Percentiles rank a stretch among this genome's conserved stretches.
Conservation (phyloP, 495 filamentous ascomycete genomes). For the Xylaria curta region DNA sequence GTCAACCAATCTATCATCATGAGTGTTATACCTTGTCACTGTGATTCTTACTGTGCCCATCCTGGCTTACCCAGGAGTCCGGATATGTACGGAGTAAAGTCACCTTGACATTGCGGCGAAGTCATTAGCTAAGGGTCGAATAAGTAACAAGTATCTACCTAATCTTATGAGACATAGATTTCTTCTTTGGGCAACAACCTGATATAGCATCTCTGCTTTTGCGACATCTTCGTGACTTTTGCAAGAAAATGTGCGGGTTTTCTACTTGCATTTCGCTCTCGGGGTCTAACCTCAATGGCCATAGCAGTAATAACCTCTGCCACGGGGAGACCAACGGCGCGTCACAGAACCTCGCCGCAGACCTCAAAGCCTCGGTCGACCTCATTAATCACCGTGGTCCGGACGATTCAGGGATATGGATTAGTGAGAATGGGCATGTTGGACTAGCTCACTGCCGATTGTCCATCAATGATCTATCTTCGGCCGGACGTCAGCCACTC, state of each 20-base stretch:
- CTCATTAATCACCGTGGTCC: conserved; percentile 56
- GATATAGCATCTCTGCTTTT: not conserved
- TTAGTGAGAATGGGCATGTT: conserved; percentile 41
- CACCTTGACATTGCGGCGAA: not conserved
- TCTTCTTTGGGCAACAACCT: not conserved
- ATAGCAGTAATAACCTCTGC: not conserved
- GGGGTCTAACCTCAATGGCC: not conserved
- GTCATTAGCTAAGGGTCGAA: not conserved
- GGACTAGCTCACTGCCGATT: conserved; percentile 52
- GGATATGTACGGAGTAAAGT: not conserved
- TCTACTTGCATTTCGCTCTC: conserved; percentile 4
- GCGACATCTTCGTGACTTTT: not conserved
- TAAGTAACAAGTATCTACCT: not conserved
- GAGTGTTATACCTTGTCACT: too few species aligned
- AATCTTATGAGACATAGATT: not conserved
- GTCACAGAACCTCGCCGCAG: not conserved
- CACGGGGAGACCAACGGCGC: not conserved
- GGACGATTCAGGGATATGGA: conserved; percentile 54
- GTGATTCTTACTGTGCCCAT: not conserved
- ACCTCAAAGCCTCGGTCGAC: conserved; percentile 41
- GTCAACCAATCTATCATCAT: too few species aligned
- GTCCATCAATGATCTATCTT: conserved; percentile 58
- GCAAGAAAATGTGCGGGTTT: not conserved
- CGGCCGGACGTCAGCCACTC: conserved; percentile 55
- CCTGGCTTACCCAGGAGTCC: not conserved